Evolutionary conservation across 768 basidiomycete species (phyloP).

Genomic region (Boletus rubescentipes): DNA sequence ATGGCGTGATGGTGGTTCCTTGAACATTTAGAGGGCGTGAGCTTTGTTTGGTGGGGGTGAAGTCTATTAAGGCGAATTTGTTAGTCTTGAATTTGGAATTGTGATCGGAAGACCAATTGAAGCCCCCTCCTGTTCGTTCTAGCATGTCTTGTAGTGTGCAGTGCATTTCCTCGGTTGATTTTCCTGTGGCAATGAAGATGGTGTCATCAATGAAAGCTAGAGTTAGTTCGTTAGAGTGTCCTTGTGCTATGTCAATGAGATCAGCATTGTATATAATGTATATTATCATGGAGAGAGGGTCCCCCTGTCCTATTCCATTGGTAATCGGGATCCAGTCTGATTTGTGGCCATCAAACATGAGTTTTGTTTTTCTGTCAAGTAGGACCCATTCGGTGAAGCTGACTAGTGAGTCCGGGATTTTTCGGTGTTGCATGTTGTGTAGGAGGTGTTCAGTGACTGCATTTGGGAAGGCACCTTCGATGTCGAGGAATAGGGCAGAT

Average conservation of each 20-base stretch:
- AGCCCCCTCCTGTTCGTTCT: no score
- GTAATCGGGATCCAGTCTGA: slow-evolving; percentile 15
- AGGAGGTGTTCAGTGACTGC: background rate
- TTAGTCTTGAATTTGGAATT: no score
- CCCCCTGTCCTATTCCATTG: slow-evolving; percentile 35
- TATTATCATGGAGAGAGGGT: slow-evolving; percentile 30
- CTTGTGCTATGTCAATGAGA: slow-evolving; percentile 6
- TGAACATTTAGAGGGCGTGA: no score
- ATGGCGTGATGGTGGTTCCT: no score
- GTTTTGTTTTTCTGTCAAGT: background rate
- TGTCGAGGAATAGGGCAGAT: slow-evolving; percentile 6
- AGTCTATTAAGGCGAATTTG: no score
- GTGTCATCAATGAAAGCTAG: no score
- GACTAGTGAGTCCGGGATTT: background rate
- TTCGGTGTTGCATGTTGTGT: slow-evolving; percentile 1
- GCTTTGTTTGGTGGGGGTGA: no score
- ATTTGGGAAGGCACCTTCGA: slow-evolving; percentile 6
- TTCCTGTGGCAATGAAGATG: no score
- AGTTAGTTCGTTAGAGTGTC: no score
- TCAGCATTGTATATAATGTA: slow-evolving; percentile 35
- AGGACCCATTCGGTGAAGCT: slow-evolving; percentile 11
- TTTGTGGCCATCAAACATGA: slow-evolving; percentile 23
- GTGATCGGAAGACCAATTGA: no score
- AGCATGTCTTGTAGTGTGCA: no score
- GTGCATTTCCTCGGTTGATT: no score